These are phyloP conservation scores for Linum lewisii DNA, from an alignment of 345 rosid genomes.

Conservation along the genomic window DNA sequence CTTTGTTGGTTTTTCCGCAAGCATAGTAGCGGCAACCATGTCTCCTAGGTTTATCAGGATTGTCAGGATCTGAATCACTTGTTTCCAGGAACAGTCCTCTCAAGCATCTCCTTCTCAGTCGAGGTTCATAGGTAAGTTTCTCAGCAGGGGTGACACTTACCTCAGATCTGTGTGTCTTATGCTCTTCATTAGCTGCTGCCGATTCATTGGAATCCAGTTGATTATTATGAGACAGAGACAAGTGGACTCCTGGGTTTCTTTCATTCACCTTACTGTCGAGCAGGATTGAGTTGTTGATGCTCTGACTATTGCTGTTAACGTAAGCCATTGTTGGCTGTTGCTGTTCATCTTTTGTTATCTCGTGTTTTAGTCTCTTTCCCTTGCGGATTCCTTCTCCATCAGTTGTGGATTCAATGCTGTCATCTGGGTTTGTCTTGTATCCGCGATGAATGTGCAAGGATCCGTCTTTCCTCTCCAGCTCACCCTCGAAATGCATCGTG, in stretches of 20 bases:
- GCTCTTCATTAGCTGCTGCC: constrained; percentile 15
- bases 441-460: constrained; percentile 51
- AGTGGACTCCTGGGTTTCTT: constrained; percentile 56
- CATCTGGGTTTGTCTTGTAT: constrained; percentile 50
- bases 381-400: constrained; percentile 43
- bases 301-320: constrained; percentile 58
- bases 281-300: constrained; percentile 60
- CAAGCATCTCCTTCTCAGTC: constrained; percentile 56
- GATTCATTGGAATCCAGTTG: constrained; percentile 19
- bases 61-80: constrained; percentile 54
- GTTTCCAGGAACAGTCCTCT: constrained; percentile 73
- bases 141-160: constrained; percentile 30
- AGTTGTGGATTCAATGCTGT: constrained; percentile 41
- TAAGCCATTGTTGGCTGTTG: constrained; percentile 27
- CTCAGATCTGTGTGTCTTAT: constrained; percentile 26
- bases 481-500: constrained; percentile 42
- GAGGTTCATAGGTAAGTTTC: constrained; percentile 48
- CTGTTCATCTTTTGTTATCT: constrained; percentile 21
- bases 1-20: constrained; percentile 37
- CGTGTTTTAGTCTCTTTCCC: constrained; percentile 11
- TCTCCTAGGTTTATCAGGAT: constrained; percentile 58
- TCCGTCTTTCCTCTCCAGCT: constrained; percentile 33
- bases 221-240: constrained; percentile 24
- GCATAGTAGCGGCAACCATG: constrained; percentile 53
- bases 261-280: constrained; percentile 43